phyloP scores from a whole-genome alignment of 192 early-diverging fungal species.

The Gaertneriomyces sp. region DNA sequence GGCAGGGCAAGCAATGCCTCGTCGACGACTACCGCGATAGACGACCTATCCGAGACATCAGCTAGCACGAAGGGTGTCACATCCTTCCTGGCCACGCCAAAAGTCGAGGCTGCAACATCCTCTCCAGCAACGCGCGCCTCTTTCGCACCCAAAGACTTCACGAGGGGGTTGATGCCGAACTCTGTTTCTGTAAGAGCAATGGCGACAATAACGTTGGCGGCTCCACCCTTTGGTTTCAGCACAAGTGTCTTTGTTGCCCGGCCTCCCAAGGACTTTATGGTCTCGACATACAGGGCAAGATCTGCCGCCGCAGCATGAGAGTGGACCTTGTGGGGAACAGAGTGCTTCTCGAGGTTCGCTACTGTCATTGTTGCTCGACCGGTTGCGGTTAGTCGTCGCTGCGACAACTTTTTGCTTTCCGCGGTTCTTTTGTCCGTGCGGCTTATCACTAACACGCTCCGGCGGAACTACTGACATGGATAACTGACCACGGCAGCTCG shows the following conservation, averaged over 20 bases:
- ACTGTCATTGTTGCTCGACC: no score
- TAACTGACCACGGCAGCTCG: no score
- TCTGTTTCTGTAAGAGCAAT: neutral
- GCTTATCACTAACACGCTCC: no score
- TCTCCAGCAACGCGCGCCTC: constrained; percentile 25
- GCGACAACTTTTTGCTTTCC: no score
- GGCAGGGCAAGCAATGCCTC: constrained; percentile 50
- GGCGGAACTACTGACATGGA: no score
- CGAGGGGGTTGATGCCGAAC: constrained; percentile 13
- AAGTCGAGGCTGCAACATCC: constrained; percentile 11
- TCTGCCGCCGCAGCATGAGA: constrained; percentile 10
- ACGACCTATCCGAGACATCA: constrained; percentile 56
- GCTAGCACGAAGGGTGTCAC: constrained; percentile 71
- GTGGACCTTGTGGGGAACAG: neutral
- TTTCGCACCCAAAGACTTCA: constrained; percentile 24
- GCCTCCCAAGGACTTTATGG: constrained; percentile 7
- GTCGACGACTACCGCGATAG: constrained; percentile 73
- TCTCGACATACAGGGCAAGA: constrained; percentile 9
- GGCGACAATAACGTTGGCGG: constrained; percentile 17
- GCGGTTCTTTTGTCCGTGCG: no score
- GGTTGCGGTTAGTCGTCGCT: no score
- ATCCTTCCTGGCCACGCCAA: constrained; percentile 17
- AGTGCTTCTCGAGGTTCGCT: no score
- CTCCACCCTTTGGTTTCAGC: constrained; percentile 1
- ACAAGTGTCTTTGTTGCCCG: constrained; percentile 22